phyloP scores from a whole-genome alignment of 257 asterid genomes.

The Nicotiana otophora region DNA sequence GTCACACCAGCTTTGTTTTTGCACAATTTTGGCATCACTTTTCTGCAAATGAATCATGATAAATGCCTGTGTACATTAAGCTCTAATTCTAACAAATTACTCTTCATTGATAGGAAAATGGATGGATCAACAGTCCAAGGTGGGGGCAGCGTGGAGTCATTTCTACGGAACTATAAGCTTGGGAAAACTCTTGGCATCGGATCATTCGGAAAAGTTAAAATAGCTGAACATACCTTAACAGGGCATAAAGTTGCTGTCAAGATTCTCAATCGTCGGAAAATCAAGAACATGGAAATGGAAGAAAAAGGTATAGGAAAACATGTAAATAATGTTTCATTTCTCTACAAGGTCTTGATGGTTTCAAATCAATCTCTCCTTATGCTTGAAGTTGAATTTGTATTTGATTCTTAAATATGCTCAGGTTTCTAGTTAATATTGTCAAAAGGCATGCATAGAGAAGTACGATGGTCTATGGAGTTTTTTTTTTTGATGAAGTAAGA shows the following conservation, averaged over 20 bases:
- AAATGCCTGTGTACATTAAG: no score
- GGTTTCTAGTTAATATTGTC: no score
- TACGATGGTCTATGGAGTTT: no score
- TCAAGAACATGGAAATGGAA: slow-evolving; percentile 71
- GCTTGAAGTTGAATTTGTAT: no score
- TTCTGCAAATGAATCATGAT: no score
- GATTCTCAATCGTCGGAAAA: slow-evolving; percentile 81
- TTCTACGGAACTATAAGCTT: slow-evolving; percentile 74
- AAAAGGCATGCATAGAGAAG: no score
- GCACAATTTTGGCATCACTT: no score
- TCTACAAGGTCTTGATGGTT: neutral
- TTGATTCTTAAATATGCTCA: no score
- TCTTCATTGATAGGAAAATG: slow-evolving; percentile 42
- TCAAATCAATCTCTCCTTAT: no score
- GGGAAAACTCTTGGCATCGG: slow-evolving; percentile 94
- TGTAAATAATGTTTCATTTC: neutral
- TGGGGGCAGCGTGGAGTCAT: slow-evolving; percentile 58
- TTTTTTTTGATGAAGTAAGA: no score
- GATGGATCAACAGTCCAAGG: slow-evolving; percentile 56
- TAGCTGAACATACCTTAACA: slow-evolving; percentile 79
- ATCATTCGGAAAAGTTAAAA: slow-evolving; percentile 86
- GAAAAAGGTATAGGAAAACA: slow-evolving; percentile 53
- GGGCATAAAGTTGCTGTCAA: slow-evolving; percentile 89
- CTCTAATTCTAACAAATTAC: no score
- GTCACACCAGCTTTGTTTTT: no score